Base-by-base conservation (phyloP, 108 stramenopile species). In the Poteriospumella lacustris region DNA sequence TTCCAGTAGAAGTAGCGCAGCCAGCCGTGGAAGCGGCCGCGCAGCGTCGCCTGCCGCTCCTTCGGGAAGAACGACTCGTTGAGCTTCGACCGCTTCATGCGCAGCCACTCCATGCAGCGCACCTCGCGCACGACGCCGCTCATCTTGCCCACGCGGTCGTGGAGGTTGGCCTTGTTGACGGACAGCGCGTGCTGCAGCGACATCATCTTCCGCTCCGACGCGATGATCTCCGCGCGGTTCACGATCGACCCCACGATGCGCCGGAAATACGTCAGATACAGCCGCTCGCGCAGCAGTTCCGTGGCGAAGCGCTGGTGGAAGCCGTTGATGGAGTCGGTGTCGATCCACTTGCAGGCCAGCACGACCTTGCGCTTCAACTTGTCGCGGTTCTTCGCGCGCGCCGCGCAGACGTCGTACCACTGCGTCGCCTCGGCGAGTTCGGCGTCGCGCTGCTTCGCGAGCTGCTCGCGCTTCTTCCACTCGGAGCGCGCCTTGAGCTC, bases 231-330 rank as follows among this genome's bases (percentile, higher is more conserved):
- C 31, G 70, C 41, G 26, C 33, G 38, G 41, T 44, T 73, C 3
- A 73, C 31, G 29, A 73, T 56, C 24, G 41, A 42, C 9, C 24
- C 5, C 3, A 73, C 15, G 36, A 73, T 56, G 3, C 26, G 33
- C 9, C 70, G 5, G 31, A 73, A 73, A 24, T 52, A 73, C 12
- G 41, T 26, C 36, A 3, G 5, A 24, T 73, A 73, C 9, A 73
- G 38, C 3, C 70, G 36, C 38, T 73, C 41, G 9, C 70, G 12
- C 70, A 73, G 31, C 42, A 5, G 43, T 42, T 5, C 33, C 5
- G 70, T 73, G 28, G 3, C 15, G 31, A 73, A 73, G 12, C 70
- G 43, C 70, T 73, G 70, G 29, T 52, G 70, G 31, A 73, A 73
- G 15, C 70, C 70, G 28, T 44, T 73, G 44, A 73, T 56, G 15